Evolutionary conservation across 2,329 filamentous ascomycete species (phyloP), one percentile per base, ranked within the genome.

Genomic region (Penicillium italicum): DNA sequence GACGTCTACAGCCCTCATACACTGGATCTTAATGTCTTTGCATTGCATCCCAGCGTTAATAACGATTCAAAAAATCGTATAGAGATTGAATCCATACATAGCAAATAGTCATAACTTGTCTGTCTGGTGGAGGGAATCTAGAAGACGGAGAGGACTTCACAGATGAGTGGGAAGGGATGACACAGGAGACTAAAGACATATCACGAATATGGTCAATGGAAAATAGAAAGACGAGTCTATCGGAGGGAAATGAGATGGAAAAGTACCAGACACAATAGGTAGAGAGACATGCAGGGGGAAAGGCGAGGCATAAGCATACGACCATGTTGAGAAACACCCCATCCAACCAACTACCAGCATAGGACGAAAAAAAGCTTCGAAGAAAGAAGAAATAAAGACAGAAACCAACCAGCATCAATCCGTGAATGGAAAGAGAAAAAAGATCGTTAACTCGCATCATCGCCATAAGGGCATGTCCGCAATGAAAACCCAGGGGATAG

Each of bases 391-490:
- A 38, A 36, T 48, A 52, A 59, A 48, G 45, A 58, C 55, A 50
- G 44, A 54, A 64, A 60, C 61, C 59, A 59, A 57, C 56, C 61
- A 57, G 62, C 65, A 63, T 63, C 65, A 65, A 62, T 63, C 64
- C 61, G 53, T 43, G 55, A 58, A 50, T 57, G 43, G 55, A 50
- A 55, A 62, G 41, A 58, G 45, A 52, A 52, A 57, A 64, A 66
- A 66, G 62, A 67, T 68, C 65, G 61, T 66, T 60, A 64, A 58
- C 62, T 61, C 59, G 64, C 57, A 48, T 61, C 64, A 56, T 57
- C 34, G 55, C 56, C 58, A 57, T 56, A 50, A 50, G 53, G 43
- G 48, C 43, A 48, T 48, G 38, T 48, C 50, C 38, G 58, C 43
- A 50, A 56, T 52, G 43, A 57, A 49, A 50, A 58, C 45, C 43